Base-by-base conservation (phyloP, 2,329 filamentous ascomycete genomes). In the Colletotrichum somersetense region DNA sequence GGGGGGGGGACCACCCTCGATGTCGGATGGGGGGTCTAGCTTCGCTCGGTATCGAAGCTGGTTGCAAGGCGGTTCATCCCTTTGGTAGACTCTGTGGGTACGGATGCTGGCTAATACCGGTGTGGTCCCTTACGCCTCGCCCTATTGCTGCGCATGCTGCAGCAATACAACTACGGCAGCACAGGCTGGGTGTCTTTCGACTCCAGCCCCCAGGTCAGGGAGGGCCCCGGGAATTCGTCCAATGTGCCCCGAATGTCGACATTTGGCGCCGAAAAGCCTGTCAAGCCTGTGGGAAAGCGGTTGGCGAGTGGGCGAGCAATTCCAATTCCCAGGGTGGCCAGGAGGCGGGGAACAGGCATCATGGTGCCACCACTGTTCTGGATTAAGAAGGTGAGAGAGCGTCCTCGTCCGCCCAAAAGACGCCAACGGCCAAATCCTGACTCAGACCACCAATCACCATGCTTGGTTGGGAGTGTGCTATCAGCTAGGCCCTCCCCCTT, bases 301-400 rank as follows among this genome's bases (percentile, higher is more conserved):
- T 42, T 38, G 65, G 33, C 35, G 44, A 55, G 48, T 44, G 26
- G 65, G 58, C 58, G 50, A 67, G 48, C 62, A 73, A 73, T 67
- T 73, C 67, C 71, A 71, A 67, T 71, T 67, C 55, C 62, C 62
- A 71, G 67, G 56, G 62, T 71, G 71, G 38, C 71, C 56, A 53
- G 71, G 71, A 67, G 71, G 71, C 62, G 71, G 71, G 66, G 58
- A 73, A 67, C 66, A 57, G 67, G 44, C 55, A 57, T 26, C 44
- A 71, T 73, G 67, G 71, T 72, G 71, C 67, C 67, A 71, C 67
- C 71, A 72, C 71, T 71, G 71, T 71, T 73, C 71, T 73, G 53
- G 50, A 73, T 71, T 73, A 73, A 73, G 71, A 73, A 73, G 71
- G 71, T 73, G 67, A 62, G 16, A 62, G 67, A 52, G 57, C n/a